Evolutionary conservation across 2,329 filamentous ascomycete genomes (phyloP).

Genomic region (Phaeosphaeriaceae sp.): DNA sequence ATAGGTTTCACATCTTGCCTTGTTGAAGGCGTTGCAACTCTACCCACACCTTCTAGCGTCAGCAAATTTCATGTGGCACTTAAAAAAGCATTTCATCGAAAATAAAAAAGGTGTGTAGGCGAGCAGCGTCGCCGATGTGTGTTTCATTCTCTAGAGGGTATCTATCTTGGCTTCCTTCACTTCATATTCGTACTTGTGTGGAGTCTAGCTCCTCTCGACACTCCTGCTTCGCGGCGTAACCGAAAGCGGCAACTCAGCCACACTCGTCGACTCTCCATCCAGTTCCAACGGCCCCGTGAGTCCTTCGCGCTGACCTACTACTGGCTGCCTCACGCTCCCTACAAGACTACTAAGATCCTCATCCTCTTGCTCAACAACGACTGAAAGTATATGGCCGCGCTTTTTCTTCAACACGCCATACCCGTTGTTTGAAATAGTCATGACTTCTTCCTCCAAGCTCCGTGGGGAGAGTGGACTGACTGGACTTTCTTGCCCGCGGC

Average conservation of each 20-base stretch:
- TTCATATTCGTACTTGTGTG: not conserved
- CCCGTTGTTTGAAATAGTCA: conserved; percentile 7
- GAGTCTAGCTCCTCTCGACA: not conserved
- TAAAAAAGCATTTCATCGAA: too few species aligned
- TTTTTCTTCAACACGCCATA: conserved; percentile 24
- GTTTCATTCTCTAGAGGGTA: too few species aligned
- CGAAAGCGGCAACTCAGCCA: conserved; percentile 26
- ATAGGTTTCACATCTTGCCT: too few species aligned
- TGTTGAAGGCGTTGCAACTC: too few species aligned
- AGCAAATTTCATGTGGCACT: too few species aligned
- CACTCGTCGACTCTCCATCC: conserved; percentile 21
- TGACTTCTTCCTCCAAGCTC: conserved; percentile 1
- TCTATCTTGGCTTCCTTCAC: not conserved
- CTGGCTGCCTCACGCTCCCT: conserved; percentile 23
- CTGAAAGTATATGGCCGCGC: conserved; percentile 26
- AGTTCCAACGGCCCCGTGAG: conserved; percentile 30
- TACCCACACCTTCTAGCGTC: too few species aligned
- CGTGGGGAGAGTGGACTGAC: conserved; percentile 18
- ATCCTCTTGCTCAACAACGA: conserved; percentile 31
- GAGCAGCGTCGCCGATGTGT: too few species aligned
- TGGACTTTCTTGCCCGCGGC: conserved; percentile 7
- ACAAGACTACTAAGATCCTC: conserved; percentile 16
- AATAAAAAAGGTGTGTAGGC: too few species aligned
- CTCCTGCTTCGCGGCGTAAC: conserved; percentile 1
- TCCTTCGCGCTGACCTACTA: conserved; percentile 35